Evolutionary conservation across 768 basidiomycete species (phyloP), one percentile per base, ranked within the genome.

Genomic region (Boletus eberwhitei): DNA sequence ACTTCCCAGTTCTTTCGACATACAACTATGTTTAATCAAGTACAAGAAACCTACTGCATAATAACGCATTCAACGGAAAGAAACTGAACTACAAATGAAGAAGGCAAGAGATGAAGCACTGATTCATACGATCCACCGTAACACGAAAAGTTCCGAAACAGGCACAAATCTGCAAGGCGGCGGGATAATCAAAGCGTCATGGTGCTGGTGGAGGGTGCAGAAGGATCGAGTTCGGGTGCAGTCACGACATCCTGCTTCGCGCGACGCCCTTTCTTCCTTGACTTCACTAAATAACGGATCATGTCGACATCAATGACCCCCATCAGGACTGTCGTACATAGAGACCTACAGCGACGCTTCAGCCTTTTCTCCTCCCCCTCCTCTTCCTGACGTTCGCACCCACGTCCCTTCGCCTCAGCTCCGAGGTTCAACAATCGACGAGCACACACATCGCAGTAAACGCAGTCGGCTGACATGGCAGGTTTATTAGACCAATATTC

Each of bases 171-270:
- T 29, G 11, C 26, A 35, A 35, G 14, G 26, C 19, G 5, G 21
- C n/a, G 0, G 17, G 19, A 21, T 22, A 17, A 26, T 53, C 47
- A 61, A 17, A 58, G 48, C 50, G n/a, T 44, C 34, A 55, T 22
- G 4, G 60, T 43, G 43, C 60, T 52, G 9, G 54, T 60, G 12
- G 54, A 61, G 4, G 59, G 54, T 16, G 59, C 54, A 19, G 22
- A 49, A 19, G 59, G 60, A 49, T 53, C 54, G 37, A 40, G 32
- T n/a, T n/a, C n/a, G 13, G 21, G 11, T 34, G 35, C n/a, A 36
- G 16, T 19, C 16, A 24, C 21, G 11, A 38, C 24, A n/a, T 50
- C 37, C 48, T 37, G 42, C 29, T 34, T 43, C 13, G 29, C 29
- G 37, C 47, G 57, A 34, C 50, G 47, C 5, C 37, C 35, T 8